Base-by-base conservation (phyloP, 495 filamentous ascomycete species). In the Penicillium lagena region DNA sequence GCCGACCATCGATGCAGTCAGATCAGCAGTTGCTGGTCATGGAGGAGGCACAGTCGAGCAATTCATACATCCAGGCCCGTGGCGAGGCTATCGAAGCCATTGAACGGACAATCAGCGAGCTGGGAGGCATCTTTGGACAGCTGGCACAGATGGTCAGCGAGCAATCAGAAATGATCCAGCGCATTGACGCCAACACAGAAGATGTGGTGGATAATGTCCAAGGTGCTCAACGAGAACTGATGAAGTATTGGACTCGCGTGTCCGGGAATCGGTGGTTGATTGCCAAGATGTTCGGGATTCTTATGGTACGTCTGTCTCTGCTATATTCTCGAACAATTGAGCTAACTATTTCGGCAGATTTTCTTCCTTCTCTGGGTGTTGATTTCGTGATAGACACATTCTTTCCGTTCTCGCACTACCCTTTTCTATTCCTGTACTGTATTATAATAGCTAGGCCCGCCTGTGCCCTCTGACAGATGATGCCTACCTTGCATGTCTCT, bases 81-180 rank as follows among this genome's bases (percentile, higher is more conserved):
- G 90, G 90, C 9, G 89, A 97, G 61, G 93, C 93, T 0, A 97
- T 98, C 52, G 93, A 96, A 60, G 86, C 89, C 9, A 98, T 98
- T 43, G 93, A 98, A 65, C 80, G 86, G 40, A 98, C 93, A 7
- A 98, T 98, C 53, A 83, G 75, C 47, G 93, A 98, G 63, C 74
- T 98, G 2, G 93, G 93, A 9, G 87, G 90, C 2, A 96, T 98
- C 29, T 98, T 98, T 55, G 90, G 91, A 1, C 93, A 98, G 63
- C 67, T 98, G n/a, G 90, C 93, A 29, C 79, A 86, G 58, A 96
- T 98, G 94, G 93, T 98, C 35, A 87, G 83, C 51, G 94, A 97
- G 63, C 93, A 98, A 64, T 87, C 86, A 42, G 93, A 95, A 62
- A 94, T 91, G 83, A 90, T 94, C 37, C 85, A 80, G 63, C 77